Evolutionary conservation across 2,329 filamentous ascomycete genomes (phyloP), one percentile per base, ranked within the genome.

Genomic region (Aspergillus tanneri): DNA sequence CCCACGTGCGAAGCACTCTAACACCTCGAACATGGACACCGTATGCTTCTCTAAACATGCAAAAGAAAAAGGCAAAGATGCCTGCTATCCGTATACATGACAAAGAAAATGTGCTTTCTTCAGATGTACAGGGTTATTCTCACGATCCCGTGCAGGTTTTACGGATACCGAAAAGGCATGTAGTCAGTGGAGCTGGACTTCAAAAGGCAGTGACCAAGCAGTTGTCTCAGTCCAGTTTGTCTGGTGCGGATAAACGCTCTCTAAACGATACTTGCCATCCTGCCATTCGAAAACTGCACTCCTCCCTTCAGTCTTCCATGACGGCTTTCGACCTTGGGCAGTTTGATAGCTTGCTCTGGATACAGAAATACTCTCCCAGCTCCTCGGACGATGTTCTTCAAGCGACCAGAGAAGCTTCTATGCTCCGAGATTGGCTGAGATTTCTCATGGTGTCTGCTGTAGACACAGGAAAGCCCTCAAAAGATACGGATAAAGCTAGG

Each of bases 391-490:
- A 92, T 49, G 84, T 97, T 1, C 74, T 99, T 9, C 91, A 96
- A 61, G 67, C 75, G 12, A 86, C 87, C 2, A 79, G 75, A 36
- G 89, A 96, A 65, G 83, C 83, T 1, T 62, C 76, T 2, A 72
- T 92, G 7, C 71, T 99, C 19, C 85, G 84, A 48, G 82, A 92
- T 50, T 99, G 93, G 93, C 74, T 99, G 6, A 77, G 82, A 49
- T 83, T 79, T 25, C 77, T 96, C 37, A 87, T 83, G 49, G 84
- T 99, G 0, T 82, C 87, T 52, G 79, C 88, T 4, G 87, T 96
- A 0, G 85, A 88, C 49, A 85, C 81, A 0, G 82, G 83, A 2
- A 67, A 55, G 32, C 55, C 44, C 56, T 49, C 54, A 3, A 71
- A 56, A 19, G 63, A 71, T 53, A 47, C 38, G 28, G 55, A 53